Evolutionary conservation across 441 rosid genomes (phyloP).

Genomic region (Isatis lusitanica): DNA sequence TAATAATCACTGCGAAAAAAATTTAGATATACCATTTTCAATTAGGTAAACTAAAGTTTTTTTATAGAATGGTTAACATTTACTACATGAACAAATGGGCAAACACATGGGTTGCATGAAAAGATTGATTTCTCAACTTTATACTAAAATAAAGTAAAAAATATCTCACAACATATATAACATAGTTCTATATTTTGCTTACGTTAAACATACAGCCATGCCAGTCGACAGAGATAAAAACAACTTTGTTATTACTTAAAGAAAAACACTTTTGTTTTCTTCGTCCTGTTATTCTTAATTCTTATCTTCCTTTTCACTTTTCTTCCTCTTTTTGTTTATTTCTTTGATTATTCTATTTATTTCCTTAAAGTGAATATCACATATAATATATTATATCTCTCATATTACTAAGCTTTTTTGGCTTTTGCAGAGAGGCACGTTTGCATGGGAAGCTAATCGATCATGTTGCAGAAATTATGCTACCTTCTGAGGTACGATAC

Average conservation of each 20-base stretch:
- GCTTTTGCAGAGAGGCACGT: constrained; percentile 85
- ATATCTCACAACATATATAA: neutral
- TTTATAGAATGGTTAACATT: constrained; percentile 9
- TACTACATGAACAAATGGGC: constrained; percentile 24
- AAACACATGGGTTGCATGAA: constrained; percentile 25
- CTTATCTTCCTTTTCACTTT: constrained; percentile 24
- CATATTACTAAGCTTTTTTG: constrained; percentile 37
- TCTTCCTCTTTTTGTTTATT: constrained; percentile 26
- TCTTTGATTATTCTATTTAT: constrained; percentile 36
- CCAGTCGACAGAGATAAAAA: constrained; percentile 22
- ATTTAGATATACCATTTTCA: neutral
- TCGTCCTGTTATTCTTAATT: constrained; percentile 23
- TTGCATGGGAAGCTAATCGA: constrained; percentile 75
- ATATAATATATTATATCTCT: constrained; percentile 25
- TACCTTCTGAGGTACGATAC: constrained; percentile 69
- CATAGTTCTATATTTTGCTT: constrained; percentile 10
- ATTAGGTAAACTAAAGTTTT: neutral
- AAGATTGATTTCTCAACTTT: constrained; percentile 26
- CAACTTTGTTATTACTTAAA: constrained; percentile 31
- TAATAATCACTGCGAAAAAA: neutral
- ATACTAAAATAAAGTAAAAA: constrained; percentile 15
- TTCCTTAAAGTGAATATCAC: constrained; percentile 49
- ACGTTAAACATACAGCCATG: constrained; percentile 34
- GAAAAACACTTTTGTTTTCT: constrained; percentile 35
- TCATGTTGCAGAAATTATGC: constrained; percentile 50